Evolutionary conservation across 306 rosid genomes (phyloP).

Genomic region (Gynostemma pentaphyllum): DNA sequence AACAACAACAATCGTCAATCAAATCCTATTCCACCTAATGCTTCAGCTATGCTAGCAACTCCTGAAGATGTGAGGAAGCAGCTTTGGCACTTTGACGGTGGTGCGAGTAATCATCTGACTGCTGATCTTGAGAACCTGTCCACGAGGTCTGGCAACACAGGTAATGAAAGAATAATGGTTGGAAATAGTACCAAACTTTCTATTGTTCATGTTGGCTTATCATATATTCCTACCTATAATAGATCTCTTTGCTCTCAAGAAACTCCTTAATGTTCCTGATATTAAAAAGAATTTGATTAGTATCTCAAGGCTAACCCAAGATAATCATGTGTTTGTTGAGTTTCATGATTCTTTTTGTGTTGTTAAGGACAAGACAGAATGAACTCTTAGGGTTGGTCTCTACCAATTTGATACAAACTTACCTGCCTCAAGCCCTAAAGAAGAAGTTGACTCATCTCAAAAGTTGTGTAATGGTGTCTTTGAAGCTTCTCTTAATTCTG

Average conservation of each 20-base stretch:
- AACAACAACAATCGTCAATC: neutral
- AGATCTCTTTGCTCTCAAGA: neutral
- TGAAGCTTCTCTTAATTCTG: too few species aligned
- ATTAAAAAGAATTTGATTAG: neutral
- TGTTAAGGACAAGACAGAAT: neutral
- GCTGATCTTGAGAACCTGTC: neutral
- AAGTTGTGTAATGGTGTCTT: too few species aligned
- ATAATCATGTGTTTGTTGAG: neutral
- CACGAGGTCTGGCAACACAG: neutral
- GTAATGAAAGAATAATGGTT: neutral
- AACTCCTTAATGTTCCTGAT: neutral
- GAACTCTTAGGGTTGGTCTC: neutral
- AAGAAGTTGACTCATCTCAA: too few species aligned
- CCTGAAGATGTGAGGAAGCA: neutral
- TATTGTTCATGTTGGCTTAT: neutral
- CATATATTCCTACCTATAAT: neutral
- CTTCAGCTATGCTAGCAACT: neutral
- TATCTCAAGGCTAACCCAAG: neutral
- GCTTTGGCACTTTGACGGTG: neutral
- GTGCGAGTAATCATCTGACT: neutral
- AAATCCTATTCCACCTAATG: too few species aligned
- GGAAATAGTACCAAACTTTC: neutral
- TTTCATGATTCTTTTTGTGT: neutral
- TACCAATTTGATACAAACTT: neutral
- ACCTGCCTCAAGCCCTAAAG: neutral